Conservation (phyloP, 345 rosid genomes). For the Gossypium turneri region DNA sequence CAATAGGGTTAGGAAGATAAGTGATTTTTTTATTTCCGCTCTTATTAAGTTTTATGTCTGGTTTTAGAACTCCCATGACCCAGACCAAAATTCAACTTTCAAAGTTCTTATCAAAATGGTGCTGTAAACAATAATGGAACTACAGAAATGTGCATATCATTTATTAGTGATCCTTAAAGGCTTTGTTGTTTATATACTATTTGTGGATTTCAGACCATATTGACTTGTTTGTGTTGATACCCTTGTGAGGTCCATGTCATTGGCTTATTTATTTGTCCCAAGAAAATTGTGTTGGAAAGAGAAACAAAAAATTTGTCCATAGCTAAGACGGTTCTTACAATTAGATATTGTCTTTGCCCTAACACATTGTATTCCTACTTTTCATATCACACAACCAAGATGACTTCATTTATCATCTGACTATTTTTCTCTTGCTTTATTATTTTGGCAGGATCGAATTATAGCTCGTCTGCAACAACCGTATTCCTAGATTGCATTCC, state of each 20-base stretch:
- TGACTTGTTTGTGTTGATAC: neutral
- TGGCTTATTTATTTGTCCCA: neutral
- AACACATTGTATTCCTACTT: neutral
- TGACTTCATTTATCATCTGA: neutral
- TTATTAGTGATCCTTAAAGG: neutral
- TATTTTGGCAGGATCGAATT: slow-evolving; percentile 73
- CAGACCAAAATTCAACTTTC: neutral
- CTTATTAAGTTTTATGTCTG: slow-evolving; percentile 21
- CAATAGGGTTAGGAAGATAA: neutral
- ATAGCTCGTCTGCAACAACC: slow-evolving; percentile 99
- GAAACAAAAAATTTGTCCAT: neutral
- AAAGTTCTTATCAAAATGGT: neutral
- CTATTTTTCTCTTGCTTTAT: neutral
- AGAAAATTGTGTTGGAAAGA: neutral
- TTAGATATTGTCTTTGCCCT: neutral
- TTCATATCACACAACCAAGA: neutral
- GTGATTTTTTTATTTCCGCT: neutral
- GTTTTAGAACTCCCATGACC: neutral
- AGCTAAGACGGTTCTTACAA: neutral
- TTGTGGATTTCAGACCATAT: neutral
- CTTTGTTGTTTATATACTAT: neutral
- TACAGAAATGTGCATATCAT: neutral
- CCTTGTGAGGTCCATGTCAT: neutral
- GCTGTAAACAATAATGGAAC: neutral
- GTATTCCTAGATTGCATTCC: slow-evolving; percentile 99